A percentile compares a stretch with the other conserved stretches of the same genome.
These are phyloP conservation scores for Neurospora cerealis DNA, from an alignment of 495 filamentous ascomycete genomes.

Conservation along the genomic window DNA sequence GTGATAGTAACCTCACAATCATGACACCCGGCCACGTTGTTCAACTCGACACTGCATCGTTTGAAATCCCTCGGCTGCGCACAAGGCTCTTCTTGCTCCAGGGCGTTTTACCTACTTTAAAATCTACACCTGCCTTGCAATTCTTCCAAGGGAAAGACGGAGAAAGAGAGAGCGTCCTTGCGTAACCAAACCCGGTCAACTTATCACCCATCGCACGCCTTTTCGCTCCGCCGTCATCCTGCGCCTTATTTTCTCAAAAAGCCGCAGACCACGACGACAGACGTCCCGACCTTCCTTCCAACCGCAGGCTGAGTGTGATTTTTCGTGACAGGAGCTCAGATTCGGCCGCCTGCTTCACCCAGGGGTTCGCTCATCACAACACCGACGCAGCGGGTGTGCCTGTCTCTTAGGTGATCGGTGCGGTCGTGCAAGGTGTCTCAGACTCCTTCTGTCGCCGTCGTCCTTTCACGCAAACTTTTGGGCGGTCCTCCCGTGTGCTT, in stretches of 20 bases:
- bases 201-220: not conserved
- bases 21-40: not conserved
- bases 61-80: not conserved
- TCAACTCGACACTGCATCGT: not conserved
- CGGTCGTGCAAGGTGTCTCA: not conserved
- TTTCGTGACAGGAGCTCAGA: not conserved
- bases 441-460: not conserved
- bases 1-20: not conserved
- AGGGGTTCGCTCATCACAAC: not conserved
- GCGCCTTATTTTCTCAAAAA: not conserved
- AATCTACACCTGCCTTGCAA: not conserved
- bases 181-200: not conserved
- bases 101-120: not conserved
- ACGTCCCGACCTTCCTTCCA: not conserved
- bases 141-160: not conserved
- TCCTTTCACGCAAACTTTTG: not conserved
- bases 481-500: not conserved
- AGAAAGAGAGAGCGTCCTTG: not conserved
- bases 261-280: not conserved
- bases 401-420: not conserved
- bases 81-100: not conserved
- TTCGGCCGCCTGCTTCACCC: not conserved
- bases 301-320: not conserved
- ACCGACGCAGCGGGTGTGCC: not conserved
- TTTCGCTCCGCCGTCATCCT: not conserved